phyloP scores from a whole-genome alignment of 306 rosid genomes.

The Rosa multiflora region DNA sequence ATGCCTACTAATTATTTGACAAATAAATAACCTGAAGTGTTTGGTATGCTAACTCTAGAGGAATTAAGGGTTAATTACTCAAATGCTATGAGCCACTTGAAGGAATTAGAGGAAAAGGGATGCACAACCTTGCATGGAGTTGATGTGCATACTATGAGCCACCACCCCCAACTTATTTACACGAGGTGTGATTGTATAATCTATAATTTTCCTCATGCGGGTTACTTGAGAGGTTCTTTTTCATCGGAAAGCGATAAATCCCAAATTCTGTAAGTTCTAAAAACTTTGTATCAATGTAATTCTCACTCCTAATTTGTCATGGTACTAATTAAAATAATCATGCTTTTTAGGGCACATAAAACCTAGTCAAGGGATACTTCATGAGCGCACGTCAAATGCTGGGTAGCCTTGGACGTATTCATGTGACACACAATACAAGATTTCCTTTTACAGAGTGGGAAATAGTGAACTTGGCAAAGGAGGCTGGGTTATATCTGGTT shows the following conservation, averaged over 20 bases:
- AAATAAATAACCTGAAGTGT: not conserved
- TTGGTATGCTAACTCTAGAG: not conserved
- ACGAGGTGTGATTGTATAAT: conserved; percentile 16
- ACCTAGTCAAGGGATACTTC: conserved; percentile 29
- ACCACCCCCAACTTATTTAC: not conserved
- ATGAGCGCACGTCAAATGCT: conserved; percentile 8
- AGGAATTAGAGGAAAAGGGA: conserved; percentile 24
- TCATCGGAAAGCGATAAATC: fast-evolving
- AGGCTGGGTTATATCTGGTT: not conserved
- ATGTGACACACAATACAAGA: conserved; percentile 36
- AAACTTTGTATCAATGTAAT: too few relatives aligned
- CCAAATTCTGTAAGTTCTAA: conserved; percentile 22
- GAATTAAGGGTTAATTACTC: not conserved
- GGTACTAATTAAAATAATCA: not conserved
- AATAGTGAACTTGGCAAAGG: conserved; percentile 19
- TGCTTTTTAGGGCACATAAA: conserved; percentile 20
- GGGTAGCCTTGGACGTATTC: conserved; percentile 23
- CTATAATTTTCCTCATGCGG: conserved; percentile 46
- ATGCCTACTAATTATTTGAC: not conserved
- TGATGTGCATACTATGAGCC: conserved; percentile 25
- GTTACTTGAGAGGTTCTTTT: not conserved
- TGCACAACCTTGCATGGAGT: conserved; percentile 34
- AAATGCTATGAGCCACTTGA: conserved; percentile 1
- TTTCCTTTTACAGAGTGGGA: conserved; percentile 23
- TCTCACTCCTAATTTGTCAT: conserved; percentile 10